Evolutionary conservation across 257 asterid genomes (phyloP), one percentile per base, ranked within the genome.

Genomic region (Verbascum thapsus): DNA sequence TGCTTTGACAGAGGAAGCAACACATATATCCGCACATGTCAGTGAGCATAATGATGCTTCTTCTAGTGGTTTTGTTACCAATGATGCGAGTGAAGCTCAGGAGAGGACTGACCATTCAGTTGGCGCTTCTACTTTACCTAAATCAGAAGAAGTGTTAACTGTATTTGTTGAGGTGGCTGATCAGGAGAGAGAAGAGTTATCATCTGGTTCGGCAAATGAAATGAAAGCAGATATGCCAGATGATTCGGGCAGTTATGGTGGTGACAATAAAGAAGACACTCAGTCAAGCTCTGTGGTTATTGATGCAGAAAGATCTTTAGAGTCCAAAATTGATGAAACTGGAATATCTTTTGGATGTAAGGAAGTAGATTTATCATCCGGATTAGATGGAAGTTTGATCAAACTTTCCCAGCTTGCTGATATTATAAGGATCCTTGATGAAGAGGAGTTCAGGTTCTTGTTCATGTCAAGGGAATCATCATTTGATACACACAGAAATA

Each of bases 341-440:
- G 83, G 49, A 41, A 63, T 61, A 16, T 54, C 81, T 64, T 35
- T 70, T 34, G 84, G 78, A 53, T 69, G 73, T 53, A 84, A 69
- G 69, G 66, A 64, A 65, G 76, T 85, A 67, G 79, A 77, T 66
- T 67, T 85, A 69, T 81, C 96, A n/a, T 67, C 88, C 6, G 70
- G 75, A 50, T 67, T 76, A 75, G 86, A 77, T 77, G 86, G 83
- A 53, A 66, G 85, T 64, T 75, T 71, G 64, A 70, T 89, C 72
- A 80, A 83, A 68, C 84, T 91, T 64, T 81, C 88, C 65, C 88
- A 82, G 76, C 88, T 87, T 77, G 92, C 92, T 15, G 95, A 78
- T 63, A 67, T 87, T 52, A 61, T 92, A 54, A 69, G 70, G 32
- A 63, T 72, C 66, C 97, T 90, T 69, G 86, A 80, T 64, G 82